phyloP scores from a whole-genome alignment of 495 filamentous ascomycete genomes.

The Talaromyces liani region DNA sequence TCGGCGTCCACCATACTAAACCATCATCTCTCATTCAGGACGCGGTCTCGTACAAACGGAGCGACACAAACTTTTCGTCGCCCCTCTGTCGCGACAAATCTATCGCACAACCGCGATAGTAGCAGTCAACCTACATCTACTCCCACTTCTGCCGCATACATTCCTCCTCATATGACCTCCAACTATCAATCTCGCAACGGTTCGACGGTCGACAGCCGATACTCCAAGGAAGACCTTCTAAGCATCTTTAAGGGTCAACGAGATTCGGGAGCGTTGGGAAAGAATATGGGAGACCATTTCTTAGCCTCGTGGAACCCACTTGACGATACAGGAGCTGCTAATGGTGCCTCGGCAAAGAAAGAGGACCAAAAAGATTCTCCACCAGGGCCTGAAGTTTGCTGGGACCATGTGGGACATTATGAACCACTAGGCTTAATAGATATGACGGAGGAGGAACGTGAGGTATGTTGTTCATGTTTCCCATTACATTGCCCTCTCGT shows the following conservation, averaged over 20 bases:
- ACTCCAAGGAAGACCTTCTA: slow-evolving; percentile 78
- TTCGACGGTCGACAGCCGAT: slow-evolving; percentile 50
- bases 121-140: slow-evolving; percentile 40
- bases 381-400: slow-evolving; percentile 74
- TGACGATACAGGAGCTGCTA: slow-evolving; percentile 49
- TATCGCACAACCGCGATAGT: slow-evolving; percentile 41
- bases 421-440: slow-evolving; percentile 67
- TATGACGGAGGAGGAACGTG: slow-evolving; percentile 76
- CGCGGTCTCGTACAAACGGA: slow-evolving; percentile 66
- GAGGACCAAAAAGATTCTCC: slow-evolving; percentile 58
- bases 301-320: slow-evolving; percentile 71
- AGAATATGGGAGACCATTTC: slow-evolving; percentile 64
- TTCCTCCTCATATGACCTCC: slow-evolving; percentile 53
- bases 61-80: slow-evolving; percentile 81
- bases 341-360: slow-evolving; percentile 69
- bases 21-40: slow-evolving; percentile 29
- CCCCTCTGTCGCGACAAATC: slow-evolving; percentile 61
- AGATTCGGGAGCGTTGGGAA: slow-evolving; percentile 46
- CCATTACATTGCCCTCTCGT: slow-evolving; percentile 5
- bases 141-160: slow-evolving; percentile 47
- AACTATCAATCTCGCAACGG: slow-evolving; percentile 49
- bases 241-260: slow-evolving; percentile 60
- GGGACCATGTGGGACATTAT: slow-evolving; percentile 70
- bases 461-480: slow-evolving; percentile 46
- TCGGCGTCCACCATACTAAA: neutral